phyloP scores from a whole-genome alignment of 2,329 filamentous ascomycete species.

The Penicillium sp. region DNA sequence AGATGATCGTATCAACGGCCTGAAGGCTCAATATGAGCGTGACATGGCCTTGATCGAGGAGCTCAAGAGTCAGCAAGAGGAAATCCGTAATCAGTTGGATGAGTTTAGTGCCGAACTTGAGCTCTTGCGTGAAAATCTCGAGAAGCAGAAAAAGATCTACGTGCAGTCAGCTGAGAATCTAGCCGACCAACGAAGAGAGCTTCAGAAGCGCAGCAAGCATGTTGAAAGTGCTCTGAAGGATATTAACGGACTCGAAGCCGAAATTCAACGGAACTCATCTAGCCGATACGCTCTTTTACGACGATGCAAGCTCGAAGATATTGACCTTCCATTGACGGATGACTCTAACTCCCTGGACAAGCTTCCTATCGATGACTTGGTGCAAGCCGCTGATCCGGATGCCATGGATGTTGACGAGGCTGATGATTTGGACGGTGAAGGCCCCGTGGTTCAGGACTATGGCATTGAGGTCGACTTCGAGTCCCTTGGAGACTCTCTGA shows the following conservation, averaged over 20 bases:
- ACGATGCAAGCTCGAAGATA: constrained; percentile 89
- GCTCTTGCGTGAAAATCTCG: constrained; percentile 68
- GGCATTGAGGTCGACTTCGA: constrained; percentile 89
- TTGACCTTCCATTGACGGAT: constrained; percentile 73
- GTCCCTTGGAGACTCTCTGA: constrained; percentile 75
- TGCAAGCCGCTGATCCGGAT: constrained; percentile 71
- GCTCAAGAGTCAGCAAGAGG: constrained; percentile 69
- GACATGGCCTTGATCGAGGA: constrained; percentile 67
- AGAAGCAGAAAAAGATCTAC: constrained; percentile 66
- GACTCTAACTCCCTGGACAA: constrained; percentile 72
- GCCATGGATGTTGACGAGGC: constrained; percentile 87
- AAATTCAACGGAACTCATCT: constrained; percentile 80
- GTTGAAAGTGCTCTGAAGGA: constrained; percentile 74
- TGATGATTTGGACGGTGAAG: constrained; percentile 47
- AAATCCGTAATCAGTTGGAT: constrained; percentile 71
- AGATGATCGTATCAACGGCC: constrained; percentile 64
- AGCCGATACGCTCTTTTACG: constrained; percentile 80
- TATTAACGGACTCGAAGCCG: constrained; percentile 75
- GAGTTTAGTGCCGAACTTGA: constrained; percentile 74
- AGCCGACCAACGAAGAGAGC: constrained; percentile 71
- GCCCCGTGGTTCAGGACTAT: constrained; percentile 75
- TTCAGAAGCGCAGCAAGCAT: constrained; percentile 79
- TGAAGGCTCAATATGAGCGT: constrained; percentile 65
- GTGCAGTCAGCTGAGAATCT: constrained; percentile 71
- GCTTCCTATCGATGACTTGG: constrained; percentile 81